Base-by-base conservation (phyloP, 306 rosid species). In the Abrus pulchellus region DNA sequence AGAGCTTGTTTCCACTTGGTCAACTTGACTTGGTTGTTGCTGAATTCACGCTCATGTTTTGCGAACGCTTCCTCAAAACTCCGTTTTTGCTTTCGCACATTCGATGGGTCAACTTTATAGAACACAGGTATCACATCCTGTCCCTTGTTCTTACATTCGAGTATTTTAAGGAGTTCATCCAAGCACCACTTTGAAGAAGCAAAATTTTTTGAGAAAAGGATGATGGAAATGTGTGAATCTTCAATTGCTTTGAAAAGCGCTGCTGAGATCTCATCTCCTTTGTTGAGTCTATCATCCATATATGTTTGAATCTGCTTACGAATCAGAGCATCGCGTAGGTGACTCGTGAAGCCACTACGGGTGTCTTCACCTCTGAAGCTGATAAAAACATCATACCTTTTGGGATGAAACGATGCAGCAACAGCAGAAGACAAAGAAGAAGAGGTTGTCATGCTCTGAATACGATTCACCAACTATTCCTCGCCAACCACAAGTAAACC, bases 291-390 rank as follows among this genome's bases (percentile, higher is more conserved):
- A 1, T 40, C 4, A 38, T 72, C 77, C 0, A 72, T 10, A 40
- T 55, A 72, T 1, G 40, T 10, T 28, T 5, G 1, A 0, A 72
- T 40, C 13, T 13, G 14, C 2, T 28, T 72, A 2, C 9, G 77
- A 48, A 14, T 12, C 1, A 72, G 2, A 12, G 77, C 66, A 6
- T 2, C 0, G 1, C 13, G 40, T 3, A 72, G 77, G 28, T 72
- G 77, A 27, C 53, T 55, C 1, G 77, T 55, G 77, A 72, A 38
- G 54, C n/a, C 20, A 12, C 3, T 27, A 7, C 77, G 54, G 2
- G 77, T 55, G 41, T 72, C 66, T 40, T 72, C 66, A 5, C 77
- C 77, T 40, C 66, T 54, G 3, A 54, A 55, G 30, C 77, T 54
- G 1, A 72, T 6, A 10, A 72, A 55, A 29, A 72, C 77, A 20